These are phyloP conservation scores for Farysia itapuensis DNA, from an alignment of 1,284 basidiomycete species.

Conservation along the genomic window DNA sequence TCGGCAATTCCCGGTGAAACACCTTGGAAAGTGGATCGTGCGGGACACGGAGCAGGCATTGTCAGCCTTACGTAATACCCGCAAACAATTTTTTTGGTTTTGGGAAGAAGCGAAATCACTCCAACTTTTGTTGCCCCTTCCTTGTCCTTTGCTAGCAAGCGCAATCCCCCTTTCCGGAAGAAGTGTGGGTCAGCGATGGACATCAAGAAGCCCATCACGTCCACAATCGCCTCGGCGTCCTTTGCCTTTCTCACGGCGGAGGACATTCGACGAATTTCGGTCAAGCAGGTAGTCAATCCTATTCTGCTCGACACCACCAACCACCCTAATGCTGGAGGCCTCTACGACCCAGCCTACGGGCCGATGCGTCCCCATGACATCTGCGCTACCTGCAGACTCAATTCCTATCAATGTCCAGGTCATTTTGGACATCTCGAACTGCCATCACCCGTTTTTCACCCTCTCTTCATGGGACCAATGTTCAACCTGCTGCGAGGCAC, in stretches of 20 bases:
- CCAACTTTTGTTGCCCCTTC: no score
- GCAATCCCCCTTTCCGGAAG: no score
- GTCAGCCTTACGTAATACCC: no score
- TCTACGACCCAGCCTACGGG: conserved; percentile 94
- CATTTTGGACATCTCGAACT: conserved; percentile 99
- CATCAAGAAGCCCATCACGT: conserved; percentile 83
- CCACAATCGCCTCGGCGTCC: conserved; percentile 80
- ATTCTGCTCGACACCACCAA: conserved; percentile 91
- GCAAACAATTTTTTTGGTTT: no score
- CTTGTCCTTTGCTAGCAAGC: no score
- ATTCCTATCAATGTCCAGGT: conserved; percentile 91
- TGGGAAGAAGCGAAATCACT: no score
- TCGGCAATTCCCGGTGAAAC: no score
- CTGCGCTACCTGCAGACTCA: conserved; percentile 88
- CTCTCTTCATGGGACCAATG: conserved; percentile 91
- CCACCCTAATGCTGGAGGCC: conserved; percentile 83
- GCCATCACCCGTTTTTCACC: conserved; percentile 92
- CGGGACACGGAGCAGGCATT: no score
- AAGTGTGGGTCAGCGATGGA: no score
- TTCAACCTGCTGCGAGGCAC: conserved; percentile 83
- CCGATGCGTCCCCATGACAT: conserved; percentile 70
- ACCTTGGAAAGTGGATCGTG: no score
- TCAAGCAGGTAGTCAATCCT: conserved; percentile 94
- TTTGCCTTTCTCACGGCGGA: conserved; percentile 93
- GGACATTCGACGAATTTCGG: conserved; percentile 88